Base-by-base conservation (phyloP, 805 yeast species). In the Tetrapisispora nanseiensis region DNA sequence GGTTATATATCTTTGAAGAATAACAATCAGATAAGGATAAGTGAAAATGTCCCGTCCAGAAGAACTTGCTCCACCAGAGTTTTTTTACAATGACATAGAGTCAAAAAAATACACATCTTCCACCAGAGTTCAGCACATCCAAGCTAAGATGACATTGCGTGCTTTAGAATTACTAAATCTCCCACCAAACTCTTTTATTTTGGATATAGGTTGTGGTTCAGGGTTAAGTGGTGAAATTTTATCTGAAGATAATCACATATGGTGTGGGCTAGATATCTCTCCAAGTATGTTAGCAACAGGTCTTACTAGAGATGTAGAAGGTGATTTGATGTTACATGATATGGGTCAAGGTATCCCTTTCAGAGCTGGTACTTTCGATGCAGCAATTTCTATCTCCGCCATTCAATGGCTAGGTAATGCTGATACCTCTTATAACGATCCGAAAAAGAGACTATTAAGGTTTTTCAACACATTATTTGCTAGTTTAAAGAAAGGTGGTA, bases 351-450 rank as follows among this genome's bases (percentile, higher is more conserved):
- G 98, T 27, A 73, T 92, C 2, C 97, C 97, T 5, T 92, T 92
- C 57, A 73, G 98, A 57, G 86, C 97, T 2, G 98, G 98, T 39
- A 73, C 95, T 0, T 92, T 90, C 61, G 98, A 92, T 62, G 97
- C 97, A 1, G 97, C 95, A 1, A 85, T 92, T 26, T 82, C 94
- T 21, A 86, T 92, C 48, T 82, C 95, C 28, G 98, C 94, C 11
- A 87, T 92, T 40, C 98, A 92, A 63, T 92, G 98, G 98, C 74
- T 92, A 33, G 89, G 97, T 68, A 92, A 92, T 61, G 97, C 97
- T 2, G 98, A 92, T 61, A 73, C 86, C 6, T 64, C 86, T 3
- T 70, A 72, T 31, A 80, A 79, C 41, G 95, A 89, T 56, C 98
- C 98, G 19, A 81, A 82, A 57, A 74, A 73, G 55, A 76, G 98